A percentile compares a stretch with the other conserved stretches of the same genome.
Conservation (phyloP, 2,329 filamentous ascomycete species). For the Fusarium sp. region DNA sequence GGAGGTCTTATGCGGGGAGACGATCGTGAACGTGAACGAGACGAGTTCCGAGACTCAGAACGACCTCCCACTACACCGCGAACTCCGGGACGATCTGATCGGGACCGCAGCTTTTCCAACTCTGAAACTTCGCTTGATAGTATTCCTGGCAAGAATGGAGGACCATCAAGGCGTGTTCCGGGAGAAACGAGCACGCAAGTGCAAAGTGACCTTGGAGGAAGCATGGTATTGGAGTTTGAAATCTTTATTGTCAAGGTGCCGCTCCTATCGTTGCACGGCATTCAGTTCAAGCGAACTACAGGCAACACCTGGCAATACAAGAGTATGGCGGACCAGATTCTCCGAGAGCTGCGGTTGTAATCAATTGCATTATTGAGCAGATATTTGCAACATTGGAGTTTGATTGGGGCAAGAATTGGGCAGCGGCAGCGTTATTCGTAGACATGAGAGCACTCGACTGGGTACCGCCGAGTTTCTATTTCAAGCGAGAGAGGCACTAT, state of each 20-base stretch:
- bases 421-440: conserved; percentile 35
- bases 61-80: conserved; percentile 58
- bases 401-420: conserved; percentile 17
- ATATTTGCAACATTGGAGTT: conserved; percentile 19
- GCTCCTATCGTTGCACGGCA: conserved; percentile 89
- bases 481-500: conserved; percentile 20
- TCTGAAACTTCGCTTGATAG: conserved; percentile 89
- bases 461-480: conserved; percentile 19
- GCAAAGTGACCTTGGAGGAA: conserved; percentile 87
- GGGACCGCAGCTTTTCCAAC: conserved; percentile 84
- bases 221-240: conserved; percentile 89
- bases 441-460: conserved; percentile 28
- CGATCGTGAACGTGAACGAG: conserved; percentile 76
- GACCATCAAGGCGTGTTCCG: conserved; percentile 70
- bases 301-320: conserved; percentile 99
- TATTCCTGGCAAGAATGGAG: conserved; percentile 67
- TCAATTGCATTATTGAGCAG: conserved; percentile 6
- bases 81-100: conserved; percentile 60
- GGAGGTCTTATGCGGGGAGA: conserved; percentile 71
- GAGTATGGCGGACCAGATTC: conserved; percentile 96
- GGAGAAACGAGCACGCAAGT: conserved; percentile 94
- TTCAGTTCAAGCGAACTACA: conserved; percentile 97
- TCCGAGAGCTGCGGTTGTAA: conserved; percentile 86
- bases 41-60: conserved; percentile 76
- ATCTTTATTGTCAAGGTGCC: conserved; percentile 99